Base-by-base conservation (phyloP, 306 rosid species). In the Mimosa pudica region DNA sequence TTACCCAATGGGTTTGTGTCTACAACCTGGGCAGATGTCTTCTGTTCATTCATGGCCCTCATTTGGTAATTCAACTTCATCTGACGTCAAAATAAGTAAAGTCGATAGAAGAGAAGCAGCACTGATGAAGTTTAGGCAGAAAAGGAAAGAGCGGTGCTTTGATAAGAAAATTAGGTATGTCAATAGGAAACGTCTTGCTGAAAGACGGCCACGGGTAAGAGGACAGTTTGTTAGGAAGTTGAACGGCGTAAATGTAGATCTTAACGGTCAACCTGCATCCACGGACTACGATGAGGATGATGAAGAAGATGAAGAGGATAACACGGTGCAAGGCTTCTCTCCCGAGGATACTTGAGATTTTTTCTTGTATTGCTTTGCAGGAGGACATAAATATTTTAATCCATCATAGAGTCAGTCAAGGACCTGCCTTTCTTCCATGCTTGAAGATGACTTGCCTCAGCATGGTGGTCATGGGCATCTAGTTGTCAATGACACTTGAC, bases 81-180 rank as follows among this genome's bases (percentile, higher is more conserved):
- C 84, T 3, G 99, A 96, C 79, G 88, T 84, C 77, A 87, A 84
- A 48, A 33, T 82, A 46, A 90, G 84, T 62, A 93, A 90, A 82
- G 92, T 87, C 45, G 97, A 96, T 77, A 88, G 98, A 84, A 96
- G 99, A 89, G 99, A 93, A 86, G 99, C 98, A 60, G 98, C 99
- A 36, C 76, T 96, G 86, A 88, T 93, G 77, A 96, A 96, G 83
- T 96, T 96, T 80, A 88, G 97, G 86, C 98, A 93, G 84, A 96
- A 96, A 85, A 90, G 99, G 81, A 93, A 93, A 86, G 98, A 96
- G 51, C 92, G 99, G 2, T 93, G 98, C 81, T 96, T 96, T 68
- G 99, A 93, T 80, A 96, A 96, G 86, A 93, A 91, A 92, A 93
- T 96, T 66, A 86, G 99, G 81, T 96, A 96, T 68, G 96, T 88